phyloP scores from a whole-genome alignment of 73 alveolate genomes.

The Effrenium voratum region DNA sequence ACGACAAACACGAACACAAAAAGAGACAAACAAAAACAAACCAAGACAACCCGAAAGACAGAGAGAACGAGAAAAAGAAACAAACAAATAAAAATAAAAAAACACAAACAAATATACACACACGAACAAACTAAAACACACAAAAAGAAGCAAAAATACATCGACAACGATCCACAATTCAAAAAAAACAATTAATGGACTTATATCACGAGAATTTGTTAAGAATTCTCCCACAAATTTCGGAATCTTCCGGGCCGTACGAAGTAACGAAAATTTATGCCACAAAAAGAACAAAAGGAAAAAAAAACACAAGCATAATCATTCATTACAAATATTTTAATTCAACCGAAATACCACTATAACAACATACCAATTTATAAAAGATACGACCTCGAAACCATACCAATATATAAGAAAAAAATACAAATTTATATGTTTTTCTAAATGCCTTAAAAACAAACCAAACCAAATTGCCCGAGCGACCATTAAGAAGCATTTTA shows the following conservation, averaged over 20 bases:
- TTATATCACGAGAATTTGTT: neutral
- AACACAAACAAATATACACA: neutral
- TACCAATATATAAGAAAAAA: neutral
- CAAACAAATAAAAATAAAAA: neutral
- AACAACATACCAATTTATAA: neutral
- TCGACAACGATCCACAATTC: neutral
- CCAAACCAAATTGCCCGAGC: neutral
- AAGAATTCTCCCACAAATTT: neutral
- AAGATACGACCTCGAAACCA: neutral
- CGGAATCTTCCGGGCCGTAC: neutral
- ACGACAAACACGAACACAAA: neutral
- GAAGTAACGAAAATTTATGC: neutral
- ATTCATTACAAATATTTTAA: neutral
- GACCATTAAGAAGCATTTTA: neutral
- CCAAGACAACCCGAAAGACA: neutral
- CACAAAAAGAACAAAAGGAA: neutral
- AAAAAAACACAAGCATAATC: neutral
- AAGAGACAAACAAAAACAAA: neutral
- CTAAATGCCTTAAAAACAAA: neutral
- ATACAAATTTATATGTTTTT: too few species aligned
- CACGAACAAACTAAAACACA: neutral
- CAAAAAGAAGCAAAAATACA: neutral
- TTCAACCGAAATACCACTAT: neutral
- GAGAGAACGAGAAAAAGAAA: neutral
- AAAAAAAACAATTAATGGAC: neutral